phyloP scores from a whole-genome alignment of 176 grass and related monocot genomes.

The Ensete ventricosum region DNA sequence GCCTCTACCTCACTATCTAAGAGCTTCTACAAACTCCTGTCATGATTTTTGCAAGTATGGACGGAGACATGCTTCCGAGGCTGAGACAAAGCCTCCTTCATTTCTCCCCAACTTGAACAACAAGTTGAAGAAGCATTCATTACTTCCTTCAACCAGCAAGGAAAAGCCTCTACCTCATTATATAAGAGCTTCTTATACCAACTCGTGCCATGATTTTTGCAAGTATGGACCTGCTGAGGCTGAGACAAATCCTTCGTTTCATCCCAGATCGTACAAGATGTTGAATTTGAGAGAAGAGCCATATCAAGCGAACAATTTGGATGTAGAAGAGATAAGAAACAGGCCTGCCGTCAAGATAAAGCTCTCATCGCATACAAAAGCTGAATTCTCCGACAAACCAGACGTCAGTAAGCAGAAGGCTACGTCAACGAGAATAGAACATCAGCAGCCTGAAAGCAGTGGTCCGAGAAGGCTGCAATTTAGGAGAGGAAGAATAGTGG shows the following conservation, averaged over 20 bases:
- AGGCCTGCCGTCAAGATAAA: conserved; percentile 36
- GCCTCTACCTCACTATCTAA: conserved; percentile 51
- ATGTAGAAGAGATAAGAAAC: conserved; percentile 26
- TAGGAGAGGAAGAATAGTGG: conserved; percentile 46
- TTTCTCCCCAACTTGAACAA: no score
- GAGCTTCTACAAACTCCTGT: conserved; percentile 66
- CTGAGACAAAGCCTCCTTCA: conserved; percentile 7
- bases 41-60: conserved; percentile 64
- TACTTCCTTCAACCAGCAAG: conserved; percentile 30
- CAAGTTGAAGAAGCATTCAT: conserved; percentile 11
- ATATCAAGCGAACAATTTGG: background rate
- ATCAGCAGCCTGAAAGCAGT: conserved; percentile 32
- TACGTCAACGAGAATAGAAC: conserved; percentile 29
- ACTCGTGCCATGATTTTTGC: conserved; percentile 92
- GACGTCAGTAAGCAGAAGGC: conserved; percentile 24
- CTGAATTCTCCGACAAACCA: conserved; percentile 34
- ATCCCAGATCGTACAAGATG: background rate
- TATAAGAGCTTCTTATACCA: conserved; percentile 46
- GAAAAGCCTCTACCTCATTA: conserved; percentile 52
- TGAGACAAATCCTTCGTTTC: conserved; percentile 13
- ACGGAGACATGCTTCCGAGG: conserved; percentile 35
- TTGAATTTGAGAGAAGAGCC: background rate
- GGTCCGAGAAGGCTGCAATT: conserved; percentile 64
- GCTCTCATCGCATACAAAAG: conserved; percentile 25
- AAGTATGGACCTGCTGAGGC: conserved; percentile 49